Percentiles rank a stretch among this genome's conserved stretches.
phyloP scores from a whole-genome alignment of 2,329 filamentous ascomycete species.

The Colletotrichum salicis region DNA sequence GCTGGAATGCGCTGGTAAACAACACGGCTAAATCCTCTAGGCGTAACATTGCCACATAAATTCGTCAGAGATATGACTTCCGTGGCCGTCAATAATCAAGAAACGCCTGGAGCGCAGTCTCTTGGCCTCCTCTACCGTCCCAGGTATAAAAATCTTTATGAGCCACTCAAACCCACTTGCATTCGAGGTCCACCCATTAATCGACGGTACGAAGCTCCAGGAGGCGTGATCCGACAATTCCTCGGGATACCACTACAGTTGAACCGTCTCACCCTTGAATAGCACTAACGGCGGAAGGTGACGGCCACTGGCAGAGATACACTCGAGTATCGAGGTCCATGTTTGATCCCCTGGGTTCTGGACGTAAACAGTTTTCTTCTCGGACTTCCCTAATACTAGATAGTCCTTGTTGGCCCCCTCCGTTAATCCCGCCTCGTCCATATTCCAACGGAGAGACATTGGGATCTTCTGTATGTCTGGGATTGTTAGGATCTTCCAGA shows the following conservation, averaged over 20 bases:
- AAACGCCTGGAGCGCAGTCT: background rate
- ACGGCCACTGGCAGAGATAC: slow-evolving; percentile 28
- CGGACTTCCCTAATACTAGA: slow-evolving; percentile 11
- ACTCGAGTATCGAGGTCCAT: slow-evolving; percentile 37
- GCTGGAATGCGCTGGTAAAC: slow-evolving; percentile 38
- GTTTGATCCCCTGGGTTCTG: slow-evolving; percentile 25
- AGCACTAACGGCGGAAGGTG: slow-evolving; percentile 33
- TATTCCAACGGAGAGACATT: background rate
- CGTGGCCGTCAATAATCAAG: slow-evolving; percentile 34
- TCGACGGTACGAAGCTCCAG: slow-evolving; percentile 32
- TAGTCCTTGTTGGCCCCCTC: slow-evolving; percentile 15
- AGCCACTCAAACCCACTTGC: slow-evolving; percentile 35
- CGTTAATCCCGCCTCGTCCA: slow-evolving; percentile 31
- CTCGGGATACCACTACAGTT: slow-evolving; percentile 32
- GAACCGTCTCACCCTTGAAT: slow-evolving; percentile 35
- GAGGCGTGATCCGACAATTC: slow-evolving; percentile 12
- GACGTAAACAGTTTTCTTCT: slow-evolving; percentile 13
- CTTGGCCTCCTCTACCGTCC: background rate
- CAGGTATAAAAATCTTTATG: slow-evolving; percentile 35
- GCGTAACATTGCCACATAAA: slow-evolving; percentile 37
- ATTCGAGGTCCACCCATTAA: slow-evolving; percentile 38
- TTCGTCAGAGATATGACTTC: slow-evolving; percentile 31
- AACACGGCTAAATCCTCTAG: slow-evolving; percentile 35
- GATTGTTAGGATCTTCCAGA: background rate
- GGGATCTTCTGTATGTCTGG: background rate